Base-by-base conservation (phyloP, 1,139 yeast genomes). In the Diutina scorzettiae region DNA sequence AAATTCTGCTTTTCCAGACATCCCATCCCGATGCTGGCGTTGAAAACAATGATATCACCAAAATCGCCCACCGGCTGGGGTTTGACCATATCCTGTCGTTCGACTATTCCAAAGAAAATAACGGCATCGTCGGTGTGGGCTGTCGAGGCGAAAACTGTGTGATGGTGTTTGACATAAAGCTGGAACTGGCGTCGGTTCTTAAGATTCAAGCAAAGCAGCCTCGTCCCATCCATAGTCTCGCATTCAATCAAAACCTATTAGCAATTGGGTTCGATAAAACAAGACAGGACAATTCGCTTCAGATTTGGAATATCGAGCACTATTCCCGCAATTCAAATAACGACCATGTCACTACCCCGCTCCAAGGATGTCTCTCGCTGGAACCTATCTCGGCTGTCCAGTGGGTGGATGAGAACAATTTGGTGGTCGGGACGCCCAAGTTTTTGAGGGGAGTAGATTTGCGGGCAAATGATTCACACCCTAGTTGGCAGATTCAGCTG, bases 201-300 rank as follows among this genome's bases (percentile, higher is more conserved):
- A 66, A 66, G 43, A 66, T 84, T 25, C 63, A 74, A 40, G 82
- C 89, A 0, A 75, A 78, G 45, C 89, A 81, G 46, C 68, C 75
- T 33, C 66, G 95, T 43, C 80, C 91, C 1, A 82, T 94, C 51
- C 86, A 84, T 53, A 60, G 89, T 1, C 57, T 87, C 2, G 72
- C 89, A 2, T 82, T 87, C 59, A 83, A 76, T 55, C 64, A 69
- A 21, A 65, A 68, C 34, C 58, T 82, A 36, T 62, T 87, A 5
- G 96, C 87, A 0, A 76, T 81, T 23, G 95, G 95, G 0, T 71
- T 81, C 47, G 96, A 87, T 49, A 78, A 85, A 51, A 81, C 83
- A 7, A 68, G 91, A 43, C 85, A 78, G 50, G 95, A 85, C 53
- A 74, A 76, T 45, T 79, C 93, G 23, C 62, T 89, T 41, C 83